These are phyloP conservation scores for Micromonas pusilla DNA, from an alignment of 139 green algal genomes.

Conservation along the genomic window DNA sequence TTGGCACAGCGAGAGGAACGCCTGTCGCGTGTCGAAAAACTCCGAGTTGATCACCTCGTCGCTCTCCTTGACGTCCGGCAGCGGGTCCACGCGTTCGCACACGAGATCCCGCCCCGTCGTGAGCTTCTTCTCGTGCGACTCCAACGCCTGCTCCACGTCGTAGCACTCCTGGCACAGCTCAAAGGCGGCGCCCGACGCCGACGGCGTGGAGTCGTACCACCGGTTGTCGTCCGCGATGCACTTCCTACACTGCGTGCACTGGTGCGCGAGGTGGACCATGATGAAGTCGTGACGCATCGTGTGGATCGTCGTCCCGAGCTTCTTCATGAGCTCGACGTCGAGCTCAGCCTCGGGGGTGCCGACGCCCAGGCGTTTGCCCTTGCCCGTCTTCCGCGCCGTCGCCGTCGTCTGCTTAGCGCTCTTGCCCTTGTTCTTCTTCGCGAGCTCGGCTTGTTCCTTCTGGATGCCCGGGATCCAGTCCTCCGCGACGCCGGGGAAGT, in stretches of 20 bases:
- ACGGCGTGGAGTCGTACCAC: constrained; percentile 11
- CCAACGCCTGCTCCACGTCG: constrained; percentile 2
- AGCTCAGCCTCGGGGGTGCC: constrained; percentile 28
- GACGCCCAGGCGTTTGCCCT: constrained; percentile 33
- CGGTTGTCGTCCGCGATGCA: constrained; percentile 43
- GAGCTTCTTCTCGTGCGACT: constrained; percentile 7
- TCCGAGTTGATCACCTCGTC: constrained; percentile 65
- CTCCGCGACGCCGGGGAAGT: constrained; percentile 86
- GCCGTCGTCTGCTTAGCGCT: constrained; percentile 43
- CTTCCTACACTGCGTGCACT: constrained; percentile 78
- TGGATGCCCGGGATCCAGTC: constrained; percentile 40
- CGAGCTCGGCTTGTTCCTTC: constrained; percentile 1
- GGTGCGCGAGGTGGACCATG: constrained; percentile 86
- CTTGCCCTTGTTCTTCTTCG: not conserved
- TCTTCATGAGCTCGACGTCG: constrained; percentile 67
- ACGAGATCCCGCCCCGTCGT: not conserved
- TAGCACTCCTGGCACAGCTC: constrained; percentile 32
- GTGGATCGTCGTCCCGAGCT: constrained; percentile 74
- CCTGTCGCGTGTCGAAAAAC: constrained; percentile 91
- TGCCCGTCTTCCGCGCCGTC: constrained; percentile 35
- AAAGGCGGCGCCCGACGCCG: not conserved
- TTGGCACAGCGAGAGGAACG: constrained; percentile 93
- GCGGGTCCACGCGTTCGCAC: not conserved
- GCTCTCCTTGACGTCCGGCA: not conserved
- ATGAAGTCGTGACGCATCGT: constrained; percentile 98